Base-by-base conservation (phyloP, 2,329 filamentous ascomycete genomes). In the Didymosphaeria variabile region DNA sequence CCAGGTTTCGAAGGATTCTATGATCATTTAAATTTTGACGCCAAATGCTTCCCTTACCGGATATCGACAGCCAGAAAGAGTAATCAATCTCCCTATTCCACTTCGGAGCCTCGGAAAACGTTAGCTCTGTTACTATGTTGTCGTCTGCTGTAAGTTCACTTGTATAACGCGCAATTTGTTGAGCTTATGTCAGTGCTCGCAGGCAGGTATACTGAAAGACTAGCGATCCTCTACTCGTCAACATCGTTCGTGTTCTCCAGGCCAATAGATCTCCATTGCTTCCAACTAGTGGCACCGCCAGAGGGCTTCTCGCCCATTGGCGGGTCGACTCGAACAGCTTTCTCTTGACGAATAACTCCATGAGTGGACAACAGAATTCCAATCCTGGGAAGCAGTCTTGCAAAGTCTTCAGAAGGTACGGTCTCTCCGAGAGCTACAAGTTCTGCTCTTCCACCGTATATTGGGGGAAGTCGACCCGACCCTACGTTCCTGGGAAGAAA, bases 21-120 rank as follows among this genome's bases (percentile, higher is more conserved):
- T 34, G 31, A 15, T 59, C 15, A 29, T 13, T 57, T 9, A 19
- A 52, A 36, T 19, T 42, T 31, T 29, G 53, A 59, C 57, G 60
- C 57, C 32, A 57, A 62, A 47, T 62, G 60, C 57, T 59, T 62
- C 38, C 60, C 57, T 54, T 59, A 62, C 40, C 60, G 60, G 26
- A n/a, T 62, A 29, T 54, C 21, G 36, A 57, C 60, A 45, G 21
- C 57, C 29, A 52, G 34, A n/a, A 47, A 54, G 52, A 59, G 5
- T 6, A 7, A 46, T 21, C 15, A 46, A n/a, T 5, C 17, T 21
- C 19, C 36, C 15, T 40, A 49, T 36, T 59, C 59, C 34, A 40
- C 3, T n/a, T 56, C 57, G 34, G 54, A 59, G 57, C 57, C 31
- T 5, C 6, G 31, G 10, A 34, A 34, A 5, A 34, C 57, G 23